These are phyloP conservation scores for Fennellomyces sp. DNA, from an alignment of 371 early-diverging fungal genomes.

Conservation along the genomic window DNA sequence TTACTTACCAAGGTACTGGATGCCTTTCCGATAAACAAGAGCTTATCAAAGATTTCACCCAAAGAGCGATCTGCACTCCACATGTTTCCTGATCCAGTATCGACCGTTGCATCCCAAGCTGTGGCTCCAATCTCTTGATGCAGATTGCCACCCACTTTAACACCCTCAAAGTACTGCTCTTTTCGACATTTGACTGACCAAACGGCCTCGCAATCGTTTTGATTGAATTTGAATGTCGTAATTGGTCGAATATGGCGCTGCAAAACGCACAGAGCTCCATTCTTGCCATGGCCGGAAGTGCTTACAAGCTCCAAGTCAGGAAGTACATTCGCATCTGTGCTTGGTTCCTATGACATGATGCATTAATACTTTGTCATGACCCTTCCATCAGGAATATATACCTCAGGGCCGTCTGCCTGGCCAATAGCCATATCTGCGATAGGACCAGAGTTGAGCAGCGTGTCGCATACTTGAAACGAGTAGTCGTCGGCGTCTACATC, in stretches of 20 bases:
- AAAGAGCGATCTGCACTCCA: constrained; percentile 18
- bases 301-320: constrained; percentile 81
- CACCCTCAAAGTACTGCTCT: constrained; percentile 50
- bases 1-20: constrained; percentile 63
- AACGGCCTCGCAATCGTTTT: constrained; percentile 66
- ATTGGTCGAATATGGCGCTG: constrained; percentile 80
- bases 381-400: neutral
- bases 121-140: constrained; percentile 23
- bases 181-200: constrained; percentile 72
- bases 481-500: constrained; percentile 28
- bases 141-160: constrained; percentile 34
- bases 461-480: constrained; percentile 76
- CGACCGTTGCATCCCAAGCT: constrained; percentile 1
- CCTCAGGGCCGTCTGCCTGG: constrained; percentile 38
- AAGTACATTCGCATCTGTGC: constrained; percentile 13
- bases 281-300: constrained; percentile 77
- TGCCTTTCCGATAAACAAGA: constrained; percentile 74
- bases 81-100: neutral
- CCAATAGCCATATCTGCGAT: constrained; percentile 80
- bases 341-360: neutral
- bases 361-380: neutral
- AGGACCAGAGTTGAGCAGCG: constrained; percentile 79
- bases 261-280: constrained; percentile 81
- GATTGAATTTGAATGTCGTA: constrained; percentile 68
- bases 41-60: constrained; percentile 52